phyloP scores from a whole-genome alignment of 768 basidiomycete genomes.

The Kwoniella sp. region DNA sequence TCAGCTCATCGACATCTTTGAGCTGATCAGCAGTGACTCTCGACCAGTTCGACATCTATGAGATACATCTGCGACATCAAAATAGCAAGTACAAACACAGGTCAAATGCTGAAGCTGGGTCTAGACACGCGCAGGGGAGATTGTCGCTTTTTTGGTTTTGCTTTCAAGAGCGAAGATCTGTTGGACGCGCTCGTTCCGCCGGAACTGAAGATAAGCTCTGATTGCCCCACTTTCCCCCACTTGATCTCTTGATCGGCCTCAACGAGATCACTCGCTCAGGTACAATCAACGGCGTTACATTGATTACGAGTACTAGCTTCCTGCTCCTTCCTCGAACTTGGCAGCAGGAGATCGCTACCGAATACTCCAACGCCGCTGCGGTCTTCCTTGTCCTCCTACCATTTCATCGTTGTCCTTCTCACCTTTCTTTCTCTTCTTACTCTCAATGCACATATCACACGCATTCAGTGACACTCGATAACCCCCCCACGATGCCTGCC shows the following conservation, averaged over 20 bases:
- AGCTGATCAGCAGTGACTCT: slow-evolving; percentile 4
- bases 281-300: not conserved
- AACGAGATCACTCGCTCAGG: not conserved
- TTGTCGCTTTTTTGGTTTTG: too few species aligned
- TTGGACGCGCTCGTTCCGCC: not conserved
- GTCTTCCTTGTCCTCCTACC: too few species aligned
- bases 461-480: too few species aligned
- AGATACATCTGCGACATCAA: not conserved
- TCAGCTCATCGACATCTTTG: not conserved
- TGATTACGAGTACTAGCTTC: too few species aligned
- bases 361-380: too few species aligned
- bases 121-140: not conserved
- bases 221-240: not conserved
- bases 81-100: not conserved
- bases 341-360: too few species aligned
- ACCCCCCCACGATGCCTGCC: not conserved
- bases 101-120: not conserved
- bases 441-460: not conserved
- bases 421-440: not conserved
- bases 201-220: not conserved
- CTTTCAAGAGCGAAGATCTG: too few species aligned
- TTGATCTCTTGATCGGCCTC: not conserved
- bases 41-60: slow-evolving; percentile 15
- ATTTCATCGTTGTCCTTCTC: too few species aligned
- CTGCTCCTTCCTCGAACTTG: too few species aligned